A percentile compares a stretch with the other conserved stretches of the same genome.
phyloP scores from a whole-genome alignment of 2,329 filamentous ascomycete species.

The Penicillium palitans region DNA sequence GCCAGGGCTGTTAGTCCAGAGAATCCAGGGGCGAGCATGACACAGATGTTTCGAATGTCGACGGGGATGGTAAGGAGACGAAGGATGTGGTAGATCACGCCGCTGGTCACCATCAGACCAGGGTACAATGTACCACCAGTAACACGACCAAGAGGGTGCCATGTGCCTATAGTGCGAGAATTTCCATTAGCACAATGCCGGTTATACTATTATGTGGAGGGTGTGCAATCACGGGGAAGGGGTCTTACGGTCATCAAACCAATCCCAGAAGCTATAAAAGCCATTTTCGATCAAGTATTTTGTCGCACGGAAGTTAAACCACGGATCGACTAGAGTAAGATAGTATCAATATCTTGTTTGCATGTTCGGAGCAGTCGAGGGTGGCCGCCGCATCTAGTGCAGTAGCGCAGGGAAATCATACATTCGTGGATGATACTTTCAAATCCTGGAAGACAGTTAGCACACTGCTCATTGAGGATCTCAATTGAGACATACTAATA shows the following conservation, averaged over 20 bases:
- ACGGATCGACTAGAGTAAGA: conserved; percentile 77
- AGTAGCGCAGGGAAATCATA: conserved; percentile 53
- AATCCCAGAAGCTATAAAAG: conserved; percentile 99
- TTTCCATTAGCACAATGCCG: conserved; percentile 21
- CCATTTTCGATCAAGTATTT: conserved; percentile 97
- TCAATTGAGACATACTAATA: conserved; percentile 69
- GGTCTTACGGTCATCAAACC: conserved; percentile 89
- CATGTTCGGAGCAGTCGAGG: conserved; percentile 16
- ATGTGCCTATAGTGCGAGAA: conserved; percentile 64
- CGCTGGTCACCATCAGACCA: conserved; percentile 98
- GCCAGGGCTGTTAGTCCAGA: conserved; percentile 92
- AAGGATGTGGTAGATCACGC: conserved; percentile 91
- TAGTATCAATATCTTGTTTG: conserved; percentile 25
- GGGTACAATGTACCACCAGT: conserved; percentile 99
- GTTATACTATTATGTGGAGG: conserved; percentile 3
- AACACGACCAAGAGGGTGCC: conserved; percentile 97
- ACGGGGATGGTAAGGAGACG: conserved; percentile 86
- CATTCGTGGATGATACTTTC: conserved; percentile 99
- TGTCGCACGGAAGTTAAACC: conserved; percentile 99
- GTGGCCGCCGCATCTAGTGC: conserved; percentile 9
- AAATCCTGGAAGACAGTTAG: conserved; percentile 62
- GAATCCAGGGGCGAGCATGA: conserved; percentile 90
- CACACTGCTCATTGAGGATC: conserved; percentile 5
- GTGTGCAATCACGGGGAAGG: conserved; percentile 11
- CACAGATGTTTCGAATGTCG: conserved; percentile 98